phyloP scores from a whole-genome alignment of 495 filamentous ascomycete species.

The Tirmania nivea region DNA sequence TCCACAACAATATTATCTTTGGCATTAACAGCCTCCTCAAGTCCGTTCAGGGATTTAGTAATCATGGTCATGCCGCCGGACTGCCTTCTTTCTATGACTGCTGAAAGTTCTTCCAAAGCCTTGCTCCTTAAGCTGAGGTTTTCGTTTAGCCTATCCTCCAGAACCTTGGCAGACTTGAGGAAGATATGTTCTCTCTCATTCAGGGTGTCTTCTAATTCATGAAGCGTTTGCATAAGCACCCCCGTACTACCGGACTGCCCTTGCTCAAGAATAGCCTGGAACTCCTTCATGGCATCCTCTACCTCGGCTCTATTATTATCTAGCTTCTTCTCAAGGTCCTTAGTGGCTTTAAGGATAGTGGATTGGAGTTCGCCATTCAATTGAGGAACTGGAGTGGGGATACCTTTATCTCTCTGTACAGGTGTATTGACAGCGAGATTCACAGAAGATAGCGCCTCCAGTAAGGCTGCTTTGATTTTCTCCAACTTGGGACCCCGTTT shows the following conservation, averaged over 20 bases:
- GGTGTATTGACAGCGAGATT: background rate
- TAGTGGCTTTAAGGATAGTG: background rate
- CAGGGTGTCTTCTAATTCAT: background rate
- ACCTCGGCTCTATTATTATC: background rate
- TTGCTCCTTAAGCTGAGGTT: background rate
- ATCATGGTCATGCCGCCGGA: background rate
- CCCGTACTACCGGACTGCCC: background rate
- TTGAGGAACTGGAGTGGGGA: background rate
- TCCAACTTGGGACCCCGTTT: constrained; percentile 58
- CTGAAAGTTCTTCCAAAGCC: background rate
- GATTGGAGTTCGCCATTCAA: background rate
- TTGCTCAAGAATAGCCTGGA: background rate
- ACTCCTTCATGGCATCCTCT: background rate
- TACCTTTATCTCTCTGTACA: no score
- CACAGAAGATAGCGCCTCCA: constrained; percentile 41
- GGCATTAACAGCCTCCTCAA: background rate
- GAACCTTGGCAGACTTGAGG: background rate
- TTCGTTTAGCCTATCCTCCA: background rate
- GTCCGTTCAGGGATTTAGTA: background rate
- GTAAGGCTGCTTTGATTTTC: constrained; percentile 57
- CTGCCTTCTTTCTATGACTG: background rate
- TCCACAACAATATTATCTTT: no score
- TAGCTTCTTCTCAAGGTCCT: background rate
- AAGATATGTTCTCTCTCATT: background rate
- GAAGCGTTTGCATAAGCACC: background rate